These are phyloP conservation scores for Pleurotus tuoliensis DNA, from an alignment of 768 basidiomycete species.

Conservation along the genomic window DNA sequence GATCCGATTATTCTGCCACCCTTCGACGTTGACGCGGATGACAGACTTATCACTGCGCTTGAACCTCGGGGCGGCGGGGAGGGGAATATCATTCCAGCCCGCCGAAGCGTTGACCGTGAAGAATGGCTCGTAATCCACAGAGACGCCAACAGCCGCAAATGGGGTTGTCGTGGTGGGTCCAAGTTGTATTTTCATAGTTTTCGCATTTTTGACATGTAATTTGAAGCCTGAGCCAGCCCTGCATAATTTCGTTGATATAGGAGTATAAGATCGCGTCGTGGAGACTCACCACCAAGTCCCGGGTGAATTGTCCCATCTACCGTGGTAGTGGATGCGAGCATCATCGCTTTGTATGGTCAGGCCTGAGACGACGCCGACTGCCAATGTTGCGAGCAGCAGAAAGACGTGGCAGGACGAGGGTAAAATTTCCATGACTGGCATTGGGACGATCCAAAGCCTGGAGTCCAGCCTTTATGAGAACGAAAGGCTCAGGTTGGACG, in stretches of 20 bases:
- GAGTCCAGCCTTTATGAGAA: neutral
- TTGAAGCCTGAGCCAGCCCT: constrained; percentile 58
- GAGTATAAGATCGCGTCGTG: neutral
- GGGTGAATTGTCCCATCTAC: constrained; percentile 47
- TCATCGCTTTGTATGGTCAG: constrained; percentile 28
- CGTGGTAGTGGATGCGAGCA: constrained; percentile 44
- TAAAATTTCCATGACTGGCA: neutral
- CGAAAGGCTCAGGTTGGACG: neutral
- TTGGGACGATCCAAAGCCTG: neutral
- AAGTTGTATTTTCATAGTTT: constrained; percentile 39
- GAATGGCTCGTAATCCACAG: constrained; percentile 43
- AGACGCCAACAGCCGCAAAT: constrained; percentile 42
- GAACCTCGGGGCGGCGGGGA: constrained; percentile 15
- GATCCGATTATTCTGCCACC: constrained; percentile 58
- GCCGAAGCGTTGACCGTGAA: constrained; percentile 42
- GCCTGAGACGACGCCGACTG: neutral
- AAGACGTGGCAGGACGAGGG: neutral
- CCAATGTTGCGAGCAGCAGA: neutral
- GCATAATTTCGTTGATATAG: neutral
- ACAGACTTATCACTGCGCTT: constrained; percentile 17
- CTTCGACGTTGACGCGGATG: constrained; percentile 47
- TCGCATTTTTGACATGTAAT: constrained; percentile 39
- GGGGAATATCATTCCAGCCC: constrained; percentile 41
- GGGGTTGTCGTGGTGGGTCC: constrained; percentile 48
- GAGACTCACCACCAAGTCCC: constrained; percentile 53